phyloP scores from a whole-genome alignment of 371 early-diverging fungal species.

The Mortierella sp. region DNA sequence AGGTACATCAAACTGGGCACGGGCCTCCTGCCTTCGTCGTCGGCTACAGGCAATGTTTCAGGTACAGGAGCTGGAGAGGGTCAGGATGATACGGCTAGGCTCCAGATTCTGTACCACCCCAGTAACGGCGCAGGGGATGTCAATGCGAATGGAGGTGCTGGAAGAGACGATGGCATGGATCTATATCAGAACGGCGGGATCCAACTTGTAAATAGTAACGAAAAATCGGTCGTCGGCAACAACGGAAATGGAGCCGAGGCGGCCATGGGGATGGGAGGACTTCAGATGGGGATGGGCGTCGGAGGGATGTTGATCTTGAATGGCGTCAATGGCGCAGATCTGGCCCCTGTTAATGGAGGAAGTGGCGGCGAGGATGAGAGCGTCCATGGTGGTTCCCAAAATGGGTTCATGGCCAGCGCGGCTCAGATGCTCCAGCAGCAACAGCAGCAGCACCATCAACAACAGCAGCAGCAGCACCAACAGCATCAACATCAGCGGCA shows the following conservation, averaged over 20 bases:
- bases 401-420: slow-evolving; percentile 8
- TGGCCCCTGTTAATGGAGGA: slow-evolving; percentile 11
- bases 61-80: slow-evolving; percentile 9
- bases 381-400: not conserved
- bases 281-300: slow-evolving; percentile 44
- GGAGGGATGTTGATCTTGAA: slow-evolving; percentile 47
- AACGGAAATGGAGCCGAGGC: slow-evolving; percentile 13
- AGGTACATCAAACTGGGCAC: slow-evolving; percentile 41
- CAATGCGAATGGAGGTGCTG: not conserved
- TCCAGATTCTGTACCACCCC: slow-evolving; percentile 11
- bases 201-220: slow-evolving; percentile 11
- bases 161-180: slow-evolving; percentile 8
- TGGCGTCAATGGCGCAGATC: slow-evolving; percentile 23
- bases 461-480: slow-evolving; percentile 17
- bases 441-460: slow-evolving; percentile 24
- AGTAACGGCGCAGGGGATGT: slow-evolving; percentile 3
- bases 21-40: slow-evolving; percentile 7
- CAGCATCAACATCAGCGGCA: slow-evolving; percentile 30
- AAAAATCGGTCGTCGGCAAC: slow-evolving; percentile 9
- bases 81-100: slow-evolving; percentile 5
- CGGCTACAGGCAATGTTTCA: not conserved
- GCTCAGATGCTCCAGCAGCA: slow-evolving; percentile 13
- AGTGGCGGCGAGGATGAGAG: slow-evolving; percentile 2
- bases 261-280: slow-evolving; percentile 22
- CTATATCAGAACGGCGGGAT: slow-evolving; percentile 7